A percentile compares a stretch with the other conserved stretches of the same genome.
Evolutionary conservation across 139 green algal species (phyloP).

Genomic region (Yamagishiella unicocca): DNA sequence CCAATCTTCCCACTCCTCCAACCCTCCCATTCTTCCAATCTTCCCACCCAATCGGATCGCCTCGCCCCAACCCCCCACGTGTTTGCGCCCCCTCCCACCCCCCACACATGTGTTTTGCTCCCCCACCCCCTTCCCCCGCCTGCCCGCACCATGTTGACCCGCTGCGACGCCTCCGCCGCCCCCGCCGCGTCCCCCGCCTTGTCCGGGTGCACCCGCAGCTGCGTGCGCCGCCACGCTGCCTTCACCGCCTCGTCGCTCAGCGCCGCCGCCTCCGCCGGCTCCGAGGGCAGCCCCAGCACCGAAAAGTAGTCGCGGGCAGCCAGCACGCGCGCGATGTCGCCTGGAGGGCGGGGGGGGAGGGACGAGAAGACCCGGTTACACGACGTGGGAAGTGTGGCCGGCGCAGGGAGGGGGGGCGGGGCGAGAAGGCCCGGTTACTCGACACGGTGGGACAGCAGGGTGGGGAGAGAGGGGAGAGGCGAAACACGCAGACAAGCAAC

Average conservation of each 20-base stretch:
- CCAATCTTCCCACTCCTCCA: no score
- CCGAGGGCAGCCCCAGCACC: conserved; percentile 9
- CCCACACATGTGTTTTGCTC: not conserved
- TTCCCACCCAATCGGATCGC: not conserved
- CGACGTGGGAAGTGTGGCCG: no score
- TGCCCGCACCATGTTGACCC: conserved; percentile 31
- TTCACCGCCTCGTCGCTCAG: conserved; percentile 28
- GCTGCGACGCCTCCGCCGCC: conserved; percentile 27
- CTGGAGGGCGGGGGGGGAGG: not conserved
- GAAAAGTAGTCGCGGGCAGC: conserved; percentile 30
- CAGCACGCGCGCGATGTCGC: conserved; percentile 37
- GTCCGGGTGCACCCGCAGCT: conserved; percentile 41
- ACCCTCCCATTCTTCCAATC: no score
- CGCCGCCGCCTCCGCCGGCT: not conserved
- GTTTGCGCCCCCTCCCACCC: not conserved
- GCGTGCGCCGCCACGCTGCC: conserved; percentile 4
- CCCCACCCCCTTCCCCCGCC: not conserved
- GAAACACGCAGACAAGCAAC: no score
- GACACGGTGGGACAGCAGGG: no score
- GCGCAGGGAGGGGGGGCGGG: no score
- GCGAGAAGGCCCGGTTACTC: no score
- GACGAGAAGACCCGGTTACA: no score
- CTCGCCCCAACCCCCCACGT: not conserved
- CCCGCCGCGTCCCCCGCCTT: conserved; percentile 38
- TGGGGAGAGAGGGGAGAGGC: not conserved